Evolutionary conservation across 2,329 filamentous ascomycete genomes (phyloP).

Genomic region (Juglanconis juglandina): DNA sequence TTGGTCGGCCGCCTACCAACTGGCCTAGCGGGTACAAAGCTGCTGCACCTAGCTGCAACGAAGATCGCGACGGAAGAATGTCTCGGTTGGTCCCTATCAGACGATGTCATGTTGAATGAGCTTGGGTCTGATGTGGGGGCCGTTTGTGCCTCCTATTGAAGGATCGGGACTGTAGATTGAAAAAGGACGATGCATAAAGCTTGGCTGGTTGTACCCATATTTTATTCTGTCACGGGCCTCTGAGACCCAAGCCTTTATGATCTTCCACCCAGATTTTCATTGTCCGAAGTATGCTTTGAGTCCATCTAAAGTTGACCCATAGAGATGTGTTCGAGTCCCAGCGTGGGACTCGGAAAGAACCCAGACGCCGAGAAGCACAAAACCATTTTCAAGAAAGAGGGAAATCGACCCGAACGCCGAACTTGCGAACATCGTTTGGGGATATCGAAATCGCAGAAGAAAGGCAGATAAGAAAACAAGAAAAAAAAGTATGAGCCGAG

Average conservation of each 20-base stretch:
- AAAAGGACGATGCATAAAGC: neutral
- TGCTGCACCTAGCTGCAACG: no score
- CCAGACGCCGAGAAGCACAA: neutral
- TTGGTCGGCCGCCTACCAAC: no score
- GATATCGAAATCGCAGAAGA: neutral
- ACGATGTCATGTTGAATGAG: no score
- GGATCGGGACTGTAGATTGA: no score
- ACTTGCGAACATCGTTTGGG: neutral
- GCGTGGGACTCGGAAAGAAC: neutral
- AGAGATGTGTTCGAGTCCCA: neutral
- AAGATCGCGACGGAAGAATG: no score
- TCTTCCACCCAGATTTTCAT: neutral
- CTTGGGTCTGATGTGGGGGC: no score
- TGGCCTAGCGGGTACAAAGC: no score
- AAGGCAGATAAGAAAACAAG: neutral
- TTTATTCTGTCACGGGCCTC: neutral
- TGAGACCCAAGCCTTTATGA: neutral
- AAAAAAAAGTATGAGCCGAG: neutral
- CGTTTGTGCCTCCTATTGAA: no score
- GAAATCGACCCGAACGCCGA: neutral
- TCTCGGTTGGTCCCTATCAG: no score
- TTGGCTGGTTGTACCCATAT: no score
- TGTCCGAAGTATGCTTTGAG: neutral
- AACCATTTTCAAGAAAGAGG: neutral
- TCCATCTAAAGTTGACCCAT: neutral